Percentiles rank a stretch among this genome's conserved stretches.
Conservation (phyloP, 2,329 filamentous ascomycete genomes). For the Leptographium procerum region DNA sequence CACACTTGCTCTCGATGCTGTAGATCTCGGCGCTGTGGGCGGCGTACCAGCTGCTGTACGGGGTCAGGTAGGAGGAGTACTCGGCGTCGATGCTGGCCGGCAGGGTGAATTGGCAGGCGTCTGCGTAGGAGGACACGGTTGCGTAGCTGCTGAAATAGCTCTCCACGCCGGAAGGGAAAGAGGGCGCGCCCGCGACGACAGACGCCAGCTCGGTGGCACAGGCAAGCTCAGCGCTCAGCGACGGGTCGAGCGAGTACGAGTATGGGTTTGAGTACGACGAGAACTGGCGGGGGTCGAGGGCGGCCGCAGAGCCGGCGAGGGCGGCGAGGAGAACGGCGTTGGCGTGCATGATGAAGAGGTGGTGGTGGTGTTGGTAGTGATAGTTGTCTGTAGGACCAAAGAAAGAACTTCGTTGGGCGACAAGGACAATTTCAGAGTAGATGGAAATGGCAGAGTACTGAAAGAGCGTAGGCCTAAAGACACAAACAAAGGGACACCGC, state of each 20-base stretch:
- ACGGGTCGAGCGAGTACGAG: slow-evolving; percentile 12
- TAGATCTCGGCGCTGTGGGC: slow-evolving; percentile 12
- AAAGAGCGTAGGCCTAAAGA: not conserved
- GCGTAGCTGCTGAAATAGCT: slow-evolving; percentile 7
- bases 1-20: slow-evolving; percentile 16
- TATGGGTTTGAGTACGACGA: too few relatives aligned
- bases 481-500: not conserved
- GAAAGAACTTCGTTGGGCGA: not conserved
- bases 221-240: not conserved
- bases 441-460: not conserved
- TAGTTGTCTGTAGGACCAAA: not conserved
- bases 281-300: slow-evolving; percentile 9
- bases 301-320: slow-evolving; percentile 13
- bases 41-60: slow-evolving; percentile 14
- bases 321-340: not conserved
- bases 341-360: not conserved
- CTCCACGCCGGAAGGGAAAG: slow-evolving; percentile 13
- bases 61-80: slow-evolving; percentile 13
- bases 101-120: slow-evolving; percentile 16
- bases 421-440: too few relatives aligned
- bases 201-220: slow-evolving; percentile 13
- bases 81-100: slow-evolving; percentile 14
- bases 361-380: not conserved
- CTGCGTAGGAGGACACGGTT: slow-evolving; percentile 4
- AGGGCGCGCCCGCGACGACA: slow-evolving; percentile 15